phyloP scores from a whole-genome alignment of 371 early-diverging fungal species.

The Mortierella sp. region DNA sequence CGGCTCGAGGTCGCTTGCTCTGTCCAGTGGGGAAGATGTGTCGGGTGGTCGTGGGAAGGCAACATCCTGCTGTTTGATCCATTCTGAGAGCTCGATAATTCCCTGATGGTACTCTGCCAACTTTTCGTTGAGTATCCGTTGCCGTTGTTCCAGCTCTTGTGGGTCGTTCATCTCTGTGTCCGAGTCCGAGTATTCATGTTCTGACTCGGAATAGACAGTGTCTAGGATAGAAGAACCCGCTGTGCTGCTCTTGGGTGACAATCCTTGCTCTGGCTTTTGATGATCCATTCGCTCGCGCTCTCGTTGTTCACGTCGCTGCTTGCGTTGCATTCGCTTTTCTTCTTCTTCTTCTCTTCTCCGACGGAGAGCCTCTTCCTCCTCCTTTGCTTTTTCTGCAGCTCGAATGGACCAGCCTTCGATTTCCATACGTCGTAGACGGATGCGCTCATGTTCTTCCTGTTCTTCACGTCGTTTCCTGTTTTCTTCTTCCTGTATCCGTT shows the following conservation, averaged over 20 bases:
- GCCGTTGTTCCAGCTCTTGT: constrained; percentile 23
- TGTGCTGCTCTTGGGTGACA: neutral
- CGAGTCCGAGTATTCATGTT: constrained; percentile 27
- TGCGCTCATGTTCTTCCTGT: constrained; percentile 43
- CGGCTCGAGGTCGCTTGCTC: constrained; percentile 44
- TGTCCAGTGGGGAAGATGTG: constrained; percentile 34
- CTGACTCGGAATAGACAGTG: constrained; percentile 25
- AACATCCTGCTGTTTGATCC: constrained; percentile 33
- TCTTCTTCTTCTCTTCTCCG: constrained; percentile 42
- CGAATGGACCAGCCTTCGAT: constrained; percentile 53
- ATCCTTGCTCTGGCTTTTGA: neutral
- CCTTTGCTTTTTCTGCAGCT: constrained; percentile 39
- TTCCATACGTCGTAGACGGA: constrained; percentile 40
- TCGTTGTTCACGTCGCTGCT: constrained; percentile 40
- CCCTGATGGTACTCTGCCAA: constrained; percentile 42
- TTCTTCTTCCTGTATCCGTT: constrained; percentile 30
- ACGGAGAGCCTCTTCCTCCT: constrained; percentile 47
- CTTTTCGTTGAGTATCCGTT: constrained; percentile 34
- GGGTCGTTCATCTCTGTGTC: constrained; percentile 17
- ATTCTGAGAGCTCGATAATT: constrained; percentile 40
- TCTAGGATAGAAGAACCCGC: constrained; percentile 5
- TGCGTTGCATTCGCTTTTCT: constrained; percentile 25
- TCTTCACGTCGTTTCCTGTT: constrained; percentile 30
- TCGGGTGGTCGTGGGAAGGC: constrained; percentile 28
- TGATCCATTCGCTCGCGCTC: constrained; percentile 19